Percentiles rank a stretch among this genome's conserved stretches.
Evolutionary conservation across 306 rosid species (phyloP).

Genomic region (Prunus mongolica): DNA sequence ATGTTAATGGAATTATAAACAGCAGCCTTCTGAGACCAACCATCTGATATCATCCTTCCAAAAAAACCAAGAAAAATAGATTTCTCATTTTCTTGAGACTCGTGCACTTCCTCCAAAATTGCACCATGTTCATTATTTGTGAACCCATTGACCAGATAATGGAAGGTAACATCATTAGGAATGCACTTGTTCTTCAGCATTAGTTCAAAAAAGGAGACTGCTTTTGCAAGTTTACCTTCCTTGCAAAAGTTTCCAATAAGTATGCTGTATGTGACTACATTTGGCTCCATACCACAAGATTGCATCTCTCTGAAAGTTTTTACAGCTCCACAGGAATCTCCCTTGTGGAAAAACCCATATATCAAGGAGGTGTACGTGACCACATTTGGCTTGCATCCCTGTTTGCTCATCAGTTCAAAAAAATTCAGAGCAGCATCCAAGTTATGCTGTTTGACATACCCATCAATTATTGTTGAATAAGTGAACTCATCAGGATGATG

Average conservation of each 20-base stretch:
- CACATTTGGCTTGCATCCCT: slow-evolving; percentile 63
- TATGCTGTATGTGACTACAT: slow-evolving; percentile 69
- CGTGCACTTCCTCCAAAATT: slow-evolving; percentile 18
- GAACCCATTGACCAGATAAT: slow-evolving; percentile 76
- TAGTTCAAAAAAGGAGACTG: slow-evolving; percentile 61
- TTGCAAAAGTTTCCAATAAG: slow-evolving; percentile 69
- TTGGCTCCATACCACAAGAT: slow-evolving; percentile 62
- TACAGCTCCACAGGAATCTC: slow-evolving; percentile 55
- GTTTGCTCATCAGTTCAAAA: slow-evolving; percentile 65
- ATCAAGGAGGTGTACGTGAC: slow-evolving; percentile 73
- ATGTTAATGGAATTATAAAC: slow-evolving; percentile 64
- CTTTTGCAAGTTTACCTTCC: slow-evolving; percentile 53
- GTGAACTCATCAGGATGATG: slow-evolving; percentile 64
- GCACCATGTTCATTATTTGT: slow-evolving; percentile 22
- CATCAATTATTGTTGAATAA: slow-evolving; percentile 75
- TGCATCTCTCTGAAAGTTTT: slow-evolving; percentile 51
- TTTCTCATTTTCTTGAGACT: slow-evolving; percentile 24
- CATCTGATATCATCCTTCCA: slow-evolving; percentile 57
- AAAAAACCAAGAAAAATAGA: slow-evolving; percentile 53
- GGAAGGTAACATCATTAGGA: slow-evolving; percentile 66
- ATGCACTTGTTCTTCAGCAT: slow-evolving; percentile 65
- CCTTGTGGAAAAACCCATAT: slow-evolving; percentile 59
- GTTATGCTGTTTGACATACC: slow-evolving; percentile 63
- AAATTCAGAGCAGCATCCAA: slow-evolving; percentile 50
- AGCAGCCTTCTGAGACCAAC: slow-evolving; percentile 50